phyloP scores from a whole-genome alignment of 768 basidiomycete genomes.

The Cantharellus anzutake region DNA sequence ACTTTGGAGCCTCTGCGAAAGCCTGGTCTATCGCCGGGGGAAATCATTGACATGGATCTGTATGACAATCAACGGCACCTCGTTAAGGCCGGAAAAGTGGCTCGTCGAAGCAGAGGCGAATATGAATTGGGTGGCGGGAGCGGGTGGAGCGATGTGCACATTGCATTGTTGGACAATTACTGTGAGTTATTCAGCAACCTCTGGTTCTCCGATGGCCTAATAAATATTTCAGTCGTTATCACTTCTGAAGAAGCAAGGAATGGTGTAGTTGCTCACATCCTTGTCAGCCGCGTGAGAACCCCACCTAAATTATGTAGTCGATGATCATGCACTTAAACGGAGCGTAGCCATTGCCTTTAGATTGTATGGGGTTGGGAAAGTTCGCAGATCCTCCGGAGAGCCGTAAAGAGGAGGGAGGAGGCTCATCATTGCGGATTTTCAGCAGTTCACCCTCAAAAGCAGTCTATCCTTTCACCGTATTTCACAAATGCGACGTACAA shows the following conservation, averaged over 20 bases:
- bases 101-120: slow-evolving; percentile 41
- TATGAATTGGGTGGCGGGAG: slow-evolving; percentile 29
- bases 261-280: slow-evolving; percentile 23
- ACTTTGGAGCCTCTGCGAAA: slow-evolving; percentile 65
- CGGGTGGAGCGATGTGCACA: slow-evolving; percentile 50
- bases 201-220: not conserved
- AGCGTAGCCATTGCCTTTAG: slow-evolving; percentile 54
- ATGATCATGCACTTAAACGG: slow-evolving; percentile 1
- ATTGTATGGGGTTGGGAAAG: slow-evolving; percentile 51
- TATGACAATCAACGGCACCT: slow-evolving; percentile 58
- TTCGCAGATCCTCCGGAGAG: slow-evolving; percentile 42
- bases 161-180: slow-evolving; percentile 58
- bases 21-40: slow-evolving; percentile 55
- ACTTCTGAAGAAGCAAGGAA: not conserved
- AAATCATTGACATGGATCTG: slow-evolving; percentile 73
- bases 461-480: slow-evolving; percentile 61
- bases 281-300: slow-evolving; percentile 44
- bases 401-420: slow-evolving; percentile 35
- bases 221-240: slow-evolving; percentile 2
- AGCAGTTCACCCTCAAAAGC: slow-evolving; percentile 25
- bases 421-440: slow-evolving; percentile 31
- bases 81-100: slow-evolving; percentile 44
- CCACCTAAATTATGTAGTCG: not conserved
- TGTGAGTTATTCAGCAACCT: slow-evolving; percentile 23
- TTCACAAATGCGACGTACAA: slow-evolving; percentile 37